Conservation (phyloP, 768 basidiomycete species). For the Infundibulicybe gibba region DNA sequence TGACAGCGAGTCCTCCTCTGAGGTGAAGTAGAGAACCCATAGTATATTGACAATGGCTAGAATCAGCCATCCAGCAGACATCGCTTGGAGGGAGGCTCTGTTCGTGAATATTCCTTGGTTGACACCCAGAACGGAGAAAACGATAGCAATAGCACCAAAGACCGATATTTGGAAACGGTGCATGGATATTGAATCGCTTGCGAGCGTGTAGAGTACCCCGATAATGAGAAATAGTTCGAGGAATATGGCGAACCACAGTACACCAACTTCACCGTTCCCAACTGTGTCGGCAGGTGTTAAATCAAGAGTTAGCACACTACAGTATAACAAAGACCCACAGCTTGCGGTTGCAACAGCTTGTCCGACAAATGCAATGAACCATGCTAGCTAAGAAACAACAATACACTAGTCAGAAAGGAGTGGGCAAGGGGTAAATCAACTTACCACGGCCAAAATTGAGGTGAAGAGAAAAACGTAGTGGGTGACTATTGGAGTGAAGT, state of each 20-base stretch:
- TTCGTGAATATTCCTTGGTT: conserved; percentile 63
- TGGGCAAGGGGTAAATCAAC: conserved; percentile 23
- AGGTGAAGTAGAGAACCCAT: conserved; percentile 97
- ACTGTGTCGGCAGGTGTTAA: conserved; percentile 20
- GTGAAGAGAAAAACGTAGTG: conserved; percentile 93
- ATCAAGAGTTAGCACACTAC: conserved; percentile 1
- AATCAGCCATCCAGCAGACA: conserved; percentile 94
- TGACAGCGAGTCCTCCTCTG: conserved; percentile 87
- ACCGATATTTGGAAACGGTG: conserved; percentile 89
- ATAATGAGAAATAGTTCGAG: conserved; percentile 70
- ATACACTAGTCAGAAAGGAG: conserved; percentile 24
- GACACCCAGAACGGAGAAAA: conserved; percentile 79
- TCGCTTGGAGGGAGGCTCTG: conserved; percentile 60
- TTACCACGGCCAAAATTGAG: conserved; percentile 72
- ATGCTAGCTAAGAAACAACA: conserved; percentile 53
- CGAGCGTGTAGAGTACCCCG: conserved; percentile 72
- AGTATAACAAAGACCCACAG: conserved; percentile 28
- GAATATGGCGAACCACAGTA: conserved; percentile 83
- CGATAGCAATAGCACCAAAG: conserved; percentile 83
- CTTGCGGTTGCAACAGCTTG: conserved; percentile 62
- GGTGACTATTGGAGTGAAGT: conserved; percentile 85
- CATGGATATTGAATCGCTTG: conserved; percentile 88
- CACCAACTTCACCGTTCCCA: conserved; percentile 47
- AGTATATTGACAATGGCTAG: conserved; percentile 88
- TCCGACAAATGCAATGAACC: conserved; percentile 77